phyloP scores from a whole-genome alignment of 2,329 filamentous ascomycete species.

The Ascochyta viciae-villosae region DNA sequence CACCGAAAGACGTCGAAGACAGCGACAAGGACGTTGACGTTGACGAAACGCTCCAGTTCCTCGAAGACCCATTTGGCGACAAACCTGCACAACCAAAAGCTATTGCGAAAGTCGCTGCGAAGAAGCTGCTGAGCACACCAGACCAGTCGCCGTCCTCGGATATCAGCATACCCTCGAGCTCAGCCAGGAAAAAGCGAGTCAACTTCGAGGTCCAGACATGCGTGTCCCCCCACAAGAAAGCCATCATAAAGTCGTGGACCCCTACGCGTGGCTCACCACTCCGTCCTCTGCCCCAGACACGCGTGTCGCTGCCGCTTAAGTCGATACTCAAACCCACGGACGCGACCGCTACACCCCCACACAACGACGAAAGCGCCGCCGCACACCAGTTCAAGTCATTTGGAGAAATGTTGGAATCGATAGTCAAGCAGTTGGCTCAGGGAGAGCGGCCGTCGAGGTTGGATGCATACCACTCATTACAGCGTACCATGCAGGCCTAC shows the following conservation, averaged over 20 bases:
- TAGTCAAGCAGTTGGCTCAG: slow-evolving; percentile 80
- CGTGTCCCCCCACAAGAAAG: slow-evolving; percentile 60
- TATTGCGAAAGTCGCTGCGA: slow-evolving; percentile 14
- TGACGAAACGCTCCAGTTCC: slow-evolving; percentile 53
- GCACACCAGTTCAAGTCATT: slow-evolving; percentile 66
- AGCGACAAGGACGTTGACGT: slow-evolving; percentile 43
- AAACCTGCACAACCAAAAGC: slow-evolving; percentile 36
- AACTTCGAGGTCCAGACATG: slow-evolving; percentile 69
- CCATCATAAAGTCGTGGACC: slow-evolving; percentile 35
- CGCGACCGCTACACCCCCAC: slow-evolving; percentile 47
- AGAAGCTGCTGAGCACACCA: slow-evolving; percentile 45
- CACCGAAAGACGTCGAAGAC: slow-evolving; percentile 57
- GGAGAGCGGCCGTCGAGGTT: slow-evolving; percentile 74
- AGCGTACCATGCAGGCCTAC: slow-evolving; percentile 78
- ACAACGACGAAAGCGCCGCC: slow-evolving; percentile 48
- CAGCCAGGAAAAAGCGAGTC: slow-evolving; percentile 55
- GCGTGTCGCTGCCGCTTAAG: slow-evolving; percentile 65
- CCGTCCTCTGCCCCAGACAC: slow-evolving; percentile 57
- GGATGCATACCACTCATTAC: slow-evolving; percentile 86
- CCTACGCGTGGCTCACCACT: slow-evolving; percentile 52
- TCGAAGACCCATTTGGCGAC: slow-evolving; percentile 51
- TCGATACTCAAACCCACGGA: slow-evolving; percentile 81
- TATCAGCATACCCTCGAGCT: slow-evolving; percentile 44
- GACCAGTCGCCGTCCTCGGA: slow-evolving; percentile 55
- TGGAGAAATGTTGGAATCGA: slow-evolving; percentile 82